These are phyloP conservation scores for Hymenoscyphus scutula DNA, from an alignment of 2,329 filamentous ascomycete genomes.

Conservation along the genomic window DNA sequence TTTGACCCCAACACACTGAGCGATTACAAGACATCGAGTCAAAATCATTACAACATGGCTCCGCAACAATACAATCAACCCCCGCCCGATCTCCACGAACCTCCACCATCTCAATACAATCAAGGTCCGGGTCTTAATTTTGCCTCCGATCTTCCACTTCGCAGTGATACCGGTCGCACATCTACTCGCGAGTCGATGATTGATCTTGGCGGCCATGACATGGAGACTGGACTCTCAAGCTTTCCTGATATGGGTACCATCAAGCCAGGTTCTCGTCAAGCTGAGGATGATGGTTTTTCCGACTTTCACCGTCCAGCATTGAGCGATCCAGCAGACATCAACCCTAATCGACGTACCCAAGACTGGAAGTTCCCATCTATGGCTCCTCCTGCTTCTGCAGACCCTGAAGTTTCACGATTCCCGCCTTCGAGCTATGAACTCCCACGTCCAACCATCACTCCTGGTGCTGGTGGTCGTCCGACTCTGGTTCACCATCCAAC, in stretches of 20 bases:
- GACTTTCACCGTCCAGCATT: conserved; percentile 51
- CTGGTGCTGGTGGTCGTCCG: conserved; percentile 41
- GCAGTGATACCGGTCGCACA: conserved; percentile 52
- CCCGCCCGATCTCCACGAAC: conserved; percentile 12
- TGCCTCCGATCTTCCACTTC: conserved; percentile 56
- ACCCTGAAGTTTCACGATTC: conserved; percentile 53
- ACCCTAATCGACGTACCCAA: conserved; percentile 49
- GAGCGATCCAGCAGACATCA: conserved; percentile 57
- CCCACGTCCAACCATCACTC: conserved; percentile 28
- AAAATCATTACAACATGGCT: conserved; percentile 55
- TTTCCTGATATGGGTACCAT: conserved; percentile 63
- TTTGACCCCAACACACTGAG: conserved; percentile 66
- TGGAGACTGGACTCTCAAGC: conserved; percentile 53
- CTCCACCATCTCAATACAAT: neutral
- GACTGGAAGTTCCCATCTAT: conserved; percentile 60
- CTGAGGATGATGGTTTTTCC: conserved; percentile 30
- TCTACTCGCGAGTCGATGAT: conserved; percentile 61
- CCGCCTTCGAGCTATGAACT: conserved; percentile 38
- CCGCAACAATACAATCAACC: conserved; percentile 20
- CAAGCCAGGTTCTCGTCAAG: conserved; percentile 31
- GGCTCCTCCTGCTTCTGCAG: conserved; percentile 51
- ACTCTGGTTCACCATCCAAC: conserved; percentile 50
- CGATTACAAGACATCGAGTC: conserved; percentile 62
- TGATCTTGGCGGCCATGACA: conserved; percentile 60
- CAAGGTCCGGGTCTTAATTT: too few relatives aligned